These are phyloP conservation scores for Hygrocybe punicea DNA, from an alignment of 768 basidiomycete genomes.

Conservation along the genomic window DNA sequence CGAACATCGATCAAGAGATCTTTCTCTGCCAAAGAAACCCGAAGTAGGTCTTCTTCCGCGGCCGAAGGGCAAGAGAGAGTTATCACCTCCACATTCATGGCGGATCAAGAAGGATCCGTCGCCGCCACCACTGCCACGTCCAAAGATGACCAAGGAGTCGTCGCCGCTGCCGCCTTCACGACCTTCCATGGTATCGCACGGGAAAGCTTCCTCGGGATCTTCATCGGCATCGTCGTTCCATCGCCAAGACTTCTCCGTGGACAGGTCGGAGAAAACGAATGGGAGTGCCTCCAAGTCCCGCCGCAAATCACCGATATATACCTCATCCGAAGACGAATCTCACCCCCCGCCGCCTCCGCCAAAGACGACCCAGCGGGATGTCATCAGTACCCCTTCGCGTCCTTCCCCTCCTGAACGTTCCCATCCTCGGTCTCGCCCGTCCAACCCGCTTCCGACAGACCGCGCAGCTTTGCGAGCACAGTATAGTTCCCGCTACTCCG, in stretches of 20 bases:
- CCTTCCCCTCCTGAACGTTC: slow-evolving; percentile 12
- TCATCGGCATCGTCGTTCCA: slow-evolving; percentile 13
- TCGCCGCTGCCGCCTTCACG: slow-evolving; percentile 26
- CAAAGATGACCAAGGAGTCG: slow-evolving; percentile 40
- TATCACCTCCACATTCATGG: slow-evolving; percentile 1
- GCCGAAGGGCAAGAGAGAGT: background rate
- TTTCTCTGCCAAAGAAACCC: slow-evolving; percentile 39
- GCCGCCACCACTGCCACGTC: slow-evolving; percentile 18
- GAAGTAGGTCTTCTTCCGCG: background rate
- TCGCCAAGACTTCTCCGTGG: background rate
- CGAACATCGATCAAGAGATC: slow-evolving; percentile 19
- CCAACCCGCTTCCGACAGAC: slow-evolving; percentile 43
- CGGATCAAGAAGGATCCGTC: slow-evolving; percentile 17
- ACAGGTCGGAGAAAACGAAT: slow-evolving; percentile 12
- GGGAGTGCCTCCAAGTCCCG: slow-evolving; percentile 34
- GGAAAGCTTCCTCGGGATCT: slow-evolving; percentile 18
- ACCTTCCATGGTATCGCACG: slow-evolving; percentile 15
- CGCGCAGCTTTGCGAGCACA: slow-evolving; percentile 49
- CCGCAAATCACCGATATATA: slow-evolving; percentile 60
- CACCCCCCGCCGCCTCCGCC: slow-evolving; percentile 33
- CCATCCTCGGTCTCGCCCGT: slow-evolving; percentile 32
- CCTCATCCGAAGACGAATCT: slow-evolving; percentile 63
- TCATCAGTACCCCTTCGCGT: slow-evolving; percentile 3
- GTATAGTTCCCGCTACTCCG: slow-evolving; percentile 51
- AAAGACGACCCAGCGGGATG: slow-evolving; percentile 21